Evolutionary conservation across 441 rosid species (phyloP).

Genomic region (Biscutella laevigata): DNA sequence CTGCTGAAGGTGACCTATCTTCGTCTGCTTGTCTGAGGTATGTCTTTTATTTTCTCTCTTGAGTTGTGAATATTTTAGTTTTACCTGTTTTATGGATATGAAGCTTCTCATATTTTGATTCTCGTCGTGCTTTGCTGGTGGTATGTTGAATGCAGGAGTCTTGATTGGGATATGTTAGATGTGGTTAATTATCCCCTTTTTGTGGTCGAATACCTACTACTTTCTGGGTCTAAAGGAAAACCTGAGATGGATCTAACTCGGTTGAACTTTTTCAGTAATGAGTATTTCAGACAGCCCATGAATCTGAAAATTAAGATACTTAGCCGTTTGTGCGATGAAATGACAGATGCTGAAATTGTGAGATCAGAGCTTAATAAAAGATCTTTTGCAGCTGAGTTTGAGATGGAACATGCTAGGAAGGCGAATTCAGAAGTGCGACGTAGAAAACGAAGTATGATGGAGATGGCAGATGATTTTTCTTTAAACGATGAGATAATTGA

Average conservation of each 20-base stretch:
- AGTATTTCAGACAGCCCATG: constrained; percentile 47
- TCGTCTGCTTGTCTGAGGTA: constrained; percentile 66
- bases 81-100: constrained; percentile 7
- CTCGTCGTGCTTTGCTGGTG: constrained; percentile 19
- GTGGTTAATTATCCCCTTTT: constrained; percentile 56
- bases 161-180: constrained; percentile 60
- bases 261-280: constrained; percentile 42
- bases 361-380: constrained; percentile 70
- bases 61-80: constrained; percentile 4
- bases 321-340: constrained; percentile 48
- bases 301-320: constrained; percentile 51
- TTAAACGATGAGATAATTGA: constrained; percentile 34
- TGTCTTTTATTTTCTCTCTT: constrained; percentile 14
- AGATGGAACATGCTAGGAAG: constrained; percentile 52
- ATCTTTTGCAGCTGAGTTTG: constrained; percentile 55
- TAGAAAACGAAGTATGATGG: constrained; percentile 36
- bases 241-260: constrained; percentile 37
- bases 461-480: constrained; percentile 32
- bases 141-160: constrained; percentile 49
- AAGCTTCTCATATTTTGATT: constrained; percentile 12
- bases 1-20: constrained; percentile 46
- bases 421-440: constrained; percentile 34
- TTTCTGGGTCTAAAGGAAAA: constrained; percentile 38
- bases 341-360: constrained; percentile 56
- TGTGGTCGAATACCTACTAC: constrained; percentile 46